phyloP scores from a whole-genome alignment of 257 asterid species.

The Nicotiana tabacum region DNA sequence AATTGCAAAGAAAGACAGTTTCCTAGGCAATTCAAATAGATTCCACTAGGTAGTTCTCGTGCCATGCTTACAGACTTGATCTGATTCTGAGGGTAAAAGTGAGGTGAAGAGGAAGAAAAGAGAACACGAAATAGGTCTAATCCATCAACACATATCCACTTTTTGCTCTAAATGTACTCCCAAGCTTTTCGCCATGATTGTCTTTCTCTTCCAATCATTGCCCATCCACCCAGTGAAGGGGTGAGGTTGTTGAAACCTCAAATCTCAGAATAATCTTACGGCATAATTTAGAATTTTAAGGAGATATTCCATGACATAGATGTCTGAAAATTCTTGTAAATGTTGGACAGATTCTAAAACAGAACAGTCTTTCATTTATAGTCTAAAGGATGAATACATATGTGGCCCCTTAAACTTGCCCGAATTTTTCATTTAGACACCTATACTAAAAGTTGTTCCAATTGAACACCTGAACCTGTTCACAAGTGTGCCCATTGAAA shows the following conservation, averaged over 20 bases:
- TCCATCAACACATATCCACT: background rate
- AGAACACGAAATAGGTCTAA: background rate
- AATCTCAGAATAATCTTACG: background rate
- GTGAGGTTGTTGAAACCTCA: background rate
- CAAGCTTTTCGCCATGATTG: background rate
- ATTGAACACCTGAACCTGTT: too few relatives aligned
- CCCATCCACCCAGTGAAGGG: background rate
- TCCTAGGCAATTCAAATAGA: background rate
- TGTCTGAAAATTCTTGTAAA: background rate
- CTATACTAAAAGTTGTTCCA: too few relatives aligned
- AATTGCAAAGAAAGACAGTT: background rate
- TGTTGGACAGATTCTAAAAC: background rate
- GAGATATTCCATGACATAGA: background rate
- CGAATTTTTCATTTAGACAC: too few relatives aligned
- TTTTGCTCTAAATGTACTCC: background rate
- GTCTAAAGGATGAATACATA: too few relatives aligned
- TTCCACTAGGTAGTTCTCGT: background rate
- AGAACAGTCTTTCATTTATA: background rate
- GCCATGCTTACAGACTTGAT: background rate
- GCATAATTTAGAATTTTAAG: background rate
- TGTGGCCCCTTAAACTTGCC: too few relatives aligned
- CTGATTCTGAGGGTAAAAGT: background rate
- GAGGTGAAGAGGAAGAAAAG: background rate
- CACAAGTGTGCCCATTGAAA: too few relatives aligned
- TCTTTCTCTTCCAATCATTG: background rate